These are phyloP conservation scores for Anthostomella pinea DNA, from an alignment of 2,329 filamentous ascomycete species.

Conservation along the genomic window DNA sequence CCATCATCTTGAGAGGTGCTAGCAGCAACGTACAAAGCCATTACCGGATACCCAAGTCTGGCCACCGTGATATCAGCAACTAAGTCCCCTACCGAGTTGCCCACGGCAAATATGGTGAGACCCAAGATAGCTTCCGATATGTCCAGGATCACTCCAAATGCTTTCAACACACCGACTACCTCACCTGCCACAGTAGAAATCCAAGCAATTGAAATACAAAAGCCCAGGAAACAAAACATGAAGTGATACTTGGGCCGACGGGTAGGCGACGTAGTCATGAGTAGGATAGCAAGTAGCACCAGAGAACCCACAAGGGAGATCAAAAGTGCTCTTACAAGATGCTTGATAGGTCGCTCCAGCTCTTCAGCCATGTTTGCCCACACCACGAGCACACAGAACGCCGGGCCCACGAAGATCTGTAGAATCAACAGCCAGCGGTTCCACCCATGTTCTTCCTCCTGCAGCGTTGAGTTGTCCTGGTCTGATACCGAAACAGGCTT, in stretches of 20 bases:
- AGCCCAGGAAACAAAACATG: conserved; percentile 82
- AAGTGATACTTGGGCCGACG: conserved; percentile 71
- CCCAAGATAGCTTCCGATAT: conserved; percentile 95
- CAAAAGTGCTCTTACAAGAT: conserved; percentile 56
- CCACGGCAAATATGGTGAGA: conserved; percentile 92
- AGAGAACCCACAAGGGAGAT: conserved; percentile 68
- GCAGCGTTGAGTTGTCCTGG: conserved; percentile 25
- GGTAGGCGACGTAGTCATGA: conserved; percentile 65
- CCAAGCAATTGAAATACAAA: conserved; percentile 90
- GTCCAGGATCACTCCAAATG: conserved; percentile 83
- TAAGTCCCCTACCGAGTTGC: conserved; percentile 90
- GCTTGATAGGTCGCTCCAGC: conserved; percentile 46
- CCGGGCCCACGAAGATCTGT: conserved; percentile 82
- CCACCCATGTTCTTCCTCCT: conserved; percentile 60
- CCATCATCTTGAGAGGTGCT: not conserved
- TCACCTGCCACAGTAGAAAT: conserved; percentile 94
- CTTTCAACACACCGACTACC: conserved; percentile 92
- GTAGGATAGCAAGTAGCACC: conserved; percentile 61
- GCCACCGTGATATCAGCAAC: conserved; percentile 95
- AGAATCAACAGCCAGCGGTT: conserved; percentile 85
- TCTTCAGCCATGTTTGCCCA: conserved; percentile 68
- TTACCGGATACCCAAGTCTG: conserved; percentile 89
- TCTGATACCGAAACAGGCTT: conserved; percentile 24
- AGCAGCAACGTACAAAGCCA: conserved; percentile 65
- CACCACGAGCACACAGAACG: conserved; percentile 75